A percentile compares a stretch with the other conserved stretches of the same genome.
Conservation (phyloP, 75 land plant genomes). For the Selaginella tamariscina region DNA sequence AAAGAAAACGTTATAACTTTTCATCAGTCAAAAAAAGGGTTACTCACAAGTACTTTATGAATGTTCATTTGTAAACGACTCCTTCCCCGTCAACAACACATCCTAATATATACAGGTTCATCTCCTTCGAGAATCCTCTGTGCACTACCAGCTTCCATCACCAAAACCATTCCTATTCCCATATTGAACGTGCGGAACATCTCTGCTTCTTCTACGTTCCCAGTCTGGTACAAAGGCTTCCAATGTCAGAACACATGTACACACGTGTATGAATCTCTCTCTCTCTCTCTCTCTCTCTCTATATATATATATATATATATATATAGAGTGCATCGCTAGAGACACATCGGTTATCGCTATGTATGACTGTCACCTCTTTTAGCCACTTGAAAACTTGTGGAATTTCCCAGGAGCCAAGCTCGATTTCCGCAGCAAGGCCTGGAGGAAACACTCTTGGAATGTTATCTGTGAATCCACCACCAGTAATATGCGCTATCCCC, state of each 20-base stretch:
- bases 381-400: constrained; percentile 87
- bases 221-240: constrained; percentile 32
- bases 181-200: constrained; percentile 94
- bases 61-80: constrained; percentile 39
- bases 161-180: constrained; percentile 98
- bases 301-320: too few relatives aligned
- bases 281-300: too few relatives aligned
- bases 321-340: background rate
- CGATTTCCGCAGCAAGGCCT: constrained; percentile 71
- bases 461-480: constrained; percentile 98
- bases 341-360: background rate
- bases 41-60: too few relatives aligned
- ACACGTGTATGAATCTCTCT: background rate
- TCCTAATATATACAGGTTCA: constrained; percentile 44
- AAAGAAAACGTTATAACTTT: too few relatives aligned
- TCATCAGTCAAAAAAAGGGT: too few relatives aligned
- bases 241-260: background rate
- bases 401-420: constrained; percentile 59
- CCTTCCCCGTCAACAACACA: constrained; percentile 70
- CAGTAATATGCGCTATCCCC: constrained; percentile 97
- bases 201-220: constrained; percentile 69
- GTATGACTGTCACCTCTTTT: constrained; percentile 42
- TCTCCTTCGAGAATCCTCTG: constrained; percentile 30
- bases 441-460: constrained; percentile 88
- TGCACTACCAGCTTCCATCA: constrained; percentile 43